Conservation (phyloP, 495 filamentous ascomycete species). For the Penicillium coprophilum region DNA sequence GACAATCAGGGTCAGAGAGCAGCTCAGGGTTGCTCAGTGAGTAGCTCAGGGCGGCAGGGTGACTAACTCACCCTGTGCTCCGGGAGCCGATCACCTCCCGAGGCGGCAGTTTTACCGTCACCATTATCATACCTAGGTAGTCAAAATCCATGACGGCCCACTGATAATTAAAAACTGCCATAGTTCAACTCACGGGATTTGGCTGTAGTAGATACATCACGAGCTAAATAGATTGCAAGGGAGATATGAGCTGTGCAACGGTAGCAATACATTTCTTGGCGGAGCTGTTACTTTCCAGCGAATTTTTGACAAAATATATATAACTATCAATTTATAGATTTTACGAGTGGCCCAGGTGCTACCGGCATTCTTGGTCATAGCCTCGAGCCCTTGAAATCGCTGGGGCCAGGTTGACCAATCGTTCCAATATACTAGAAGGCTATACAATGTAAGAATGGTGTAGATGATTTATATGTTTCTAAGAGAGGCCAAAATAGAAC, state of each 20-base stretch:
- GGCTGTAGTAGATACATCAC: not conserved
- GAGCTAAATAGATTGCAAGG: no score
- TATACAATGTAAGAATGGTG: not conserved
- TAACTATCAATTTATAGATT: not conserved
- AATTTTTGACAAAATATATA: not conserved
- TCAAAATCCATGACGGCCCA: not conserved
- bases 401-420: not conserved
- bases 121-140: no score
- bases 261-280: not conserved
- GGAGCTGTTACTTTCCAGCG: not conserved
- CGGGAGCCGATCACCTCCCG: constrained; percentile 1
- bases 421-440: not conserved
- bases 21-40: not conserved
- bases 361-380: not conserved
- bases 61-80: constrained; percentile 1
- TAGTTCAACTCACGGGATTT: not conserved
- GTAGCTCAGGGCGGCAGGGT: not conserved
- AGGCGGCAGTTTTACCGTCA: constrained; percentile 1
- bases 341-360: not conserved
- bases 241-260: not conserved
- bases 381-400: not conserved
- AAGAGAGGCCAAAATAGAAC: not conserved
- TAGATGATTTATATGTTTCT: not conserved
- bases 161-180: no score
- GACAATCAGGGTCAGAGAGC: constrained; percentile 13